Percentiles rank a stretch among this genome's conserved stretches.
Evolutionary conservation across 129 eudicot genomes (phyloP).

Genomic region (Rutidosis leptorrhynchoides): DNA sequence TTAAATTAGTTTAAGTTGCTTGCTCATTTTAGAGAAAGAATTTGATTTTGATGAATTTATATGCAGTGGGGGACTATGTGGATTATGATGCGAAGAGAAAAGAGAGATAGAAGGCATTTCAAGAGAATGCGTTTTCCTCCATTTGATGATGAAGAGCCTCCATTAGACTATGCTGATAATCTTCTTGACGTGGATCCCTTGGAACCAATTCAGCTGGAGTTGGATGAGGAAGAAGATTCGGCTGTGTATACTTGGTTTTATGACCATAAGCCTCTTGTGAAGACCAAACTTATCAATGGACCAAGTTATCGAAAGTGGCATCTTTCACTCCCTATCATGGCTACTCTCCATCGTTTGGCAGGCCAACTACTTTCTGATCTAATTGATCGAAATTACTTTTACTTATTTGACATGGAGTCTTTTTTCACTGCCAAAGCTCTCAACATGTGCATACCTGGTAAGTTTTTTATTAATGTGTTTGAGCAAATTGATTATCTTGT

Average conservation of each 20-base stretch:
- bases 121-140: conserved; percentile 99
- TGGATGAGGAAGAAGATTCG: conserved; percentile 98
- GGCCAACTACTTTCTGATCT: conserved; percentile 97
- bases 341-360: conserved; percentile 94
- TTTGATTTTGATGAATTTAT: conserved; percentile 19
- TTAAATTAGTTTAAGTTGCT: background rate
- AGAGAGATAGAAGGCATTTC: conserved; percentile 93
- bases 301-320: conserved; percentile 99
- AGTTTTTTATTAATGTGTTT: conserved; percentile 17
- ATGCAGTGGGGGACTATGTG: conserved; percentile 99
- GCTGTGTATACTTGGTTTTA: conserved; percentile 97
- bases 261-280: conserved; percentile 96
- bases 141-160: conserved; percentile 99
- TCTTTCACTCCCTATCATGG: conserved; percentile 97
- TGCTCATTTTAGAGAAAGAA: background rate
- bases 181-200: conserved; percentile 94
- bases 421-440: conserved; percentile 97
- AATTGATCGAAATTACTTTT: conserved; percentile 90
- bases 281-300: conserved; percentile 93
- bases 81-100: conserved; percentile 99
- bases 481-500: background rate
- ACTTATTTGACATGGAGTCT: conserved; percentile 97
- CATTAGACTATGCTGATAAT: conserved; percentile 97
- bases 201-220: conserved; percentile 94
- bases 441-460: conserved; percentile 99